Evolutionary conservation across 2,329 filamentous ascomycete genomes (phyloP).

Genomic region (Trichophyton simii): DNA sequence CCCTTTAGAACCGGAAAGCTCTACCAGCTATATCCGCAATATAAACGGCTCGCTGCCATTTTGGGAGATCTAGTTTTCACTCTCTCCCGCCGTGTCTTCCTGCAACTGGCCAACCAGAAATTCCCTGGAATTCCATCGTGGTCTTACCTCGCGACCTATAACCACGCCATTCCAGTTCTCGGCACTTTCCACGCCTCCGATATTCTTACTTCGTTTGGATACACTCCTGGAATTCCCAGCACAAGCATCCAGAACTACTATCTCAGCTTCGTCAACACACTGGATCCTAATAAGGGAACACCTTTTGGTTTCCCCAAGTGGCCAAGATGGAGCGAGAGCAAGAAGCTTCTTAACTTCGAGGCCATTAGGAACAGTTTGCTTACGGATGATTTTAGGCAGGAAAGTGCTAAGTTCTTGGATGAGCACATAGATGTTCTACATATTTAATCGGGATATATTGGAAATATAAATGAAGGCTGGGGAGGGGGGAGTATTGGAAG

Average conservation of each 20-base stretch:
- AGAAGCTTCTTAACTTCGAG: not conserved
- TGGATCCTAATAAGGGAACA: constrained; percentile 53
- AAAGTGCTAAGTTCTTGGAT: not conserved
- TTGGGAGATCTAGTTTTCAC: constrained; percentile 67
- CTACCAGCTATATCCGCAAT: constrained; percentile 65
- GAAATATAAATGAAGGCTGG: not conserved
- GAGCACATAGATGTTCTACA: not conserved
- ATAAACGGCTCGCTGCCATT: constrained; percentile 63
- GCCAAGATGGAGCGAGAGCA: constrained; percentile 41
- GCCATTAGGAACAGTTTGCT: not conserved
- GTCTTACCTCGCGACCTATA: constrained; percentile 64
- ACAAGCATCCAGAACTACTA: constrained; percentile 55
- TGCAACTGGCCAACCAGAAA: constrained; percentile 35
- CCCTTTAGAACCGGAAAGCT: constrained; percentile 57
- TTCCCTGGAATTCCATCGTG: constrained; percentile 52
- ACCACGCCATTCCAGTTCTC: constrained; percentile 57
- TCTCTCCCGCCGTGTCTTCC: constrained; percentile 53
- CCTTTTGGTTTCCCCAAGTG: constrained; percentile 32
- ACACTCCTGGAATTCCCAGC: constrained; percentile 50
- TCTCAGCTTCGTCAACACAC: constrained; percentile 55
- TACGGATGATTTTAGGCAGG: not conserved
- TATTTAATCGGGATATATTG: not conserved
- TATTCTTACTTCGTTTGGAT: constrained; percentile 52
- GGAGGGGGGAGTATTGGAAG: not conserved
- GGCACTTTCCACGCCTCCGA: constrained; percentile 67